Conservation (phyloP, 2,329 filamentous ascomycete species). For the Penicillium occitanis region DNA sequence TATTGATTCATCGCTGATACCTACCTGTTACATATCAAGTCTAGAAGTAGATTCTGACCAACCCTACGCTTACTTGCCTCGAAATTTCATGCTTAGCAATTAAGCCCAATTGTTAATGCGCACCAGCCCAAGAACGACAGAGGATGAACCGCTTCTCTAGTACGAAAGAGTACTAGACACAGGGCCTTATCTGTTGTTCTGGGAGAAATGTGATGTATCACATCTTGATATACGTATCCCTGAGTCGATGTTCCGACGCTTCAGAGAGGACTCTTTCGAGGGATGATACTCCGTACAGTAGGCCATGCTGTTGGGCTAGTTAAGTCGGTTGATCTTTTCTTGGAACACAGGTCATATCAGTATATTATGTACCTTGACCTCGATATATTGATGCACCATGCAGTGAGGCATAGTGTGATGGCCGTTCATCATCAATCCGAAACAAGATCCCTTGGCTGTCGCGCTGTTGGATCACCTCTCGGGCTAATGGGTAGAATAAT, state of each 20-base stretch:
- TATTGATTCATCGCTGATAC: neutral
- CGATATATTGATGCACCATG: neutral
- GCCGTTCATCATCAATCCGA: neutral
- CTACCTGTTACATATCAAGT: neutral
- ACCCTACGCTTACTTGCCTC: neutral
- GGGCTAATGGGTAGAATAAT: neutral
- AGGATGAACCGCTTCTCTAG: neutral
- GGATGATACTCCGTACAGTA: neutral
- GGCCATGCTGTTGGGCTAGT: neutral
- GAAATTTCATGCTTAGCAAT: neutral
- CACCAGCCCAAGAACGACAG: neutral
- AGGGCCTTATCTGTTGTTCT: too few relatives aligned
- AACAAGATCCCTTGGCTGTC: neutral
- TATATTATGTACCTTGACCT: neutral
- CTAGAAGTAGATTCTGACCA: neutral
- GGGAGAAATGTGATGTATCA: conserved; percentile 2
- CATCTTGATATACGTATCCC: neutral
- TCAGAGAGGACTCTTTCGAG: neutral
- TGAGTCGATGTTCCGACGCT: neutral
- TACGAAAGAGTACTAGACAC: neutral
- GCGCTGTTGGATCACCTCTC: neutral
- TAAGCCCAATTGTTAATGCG: neutral
- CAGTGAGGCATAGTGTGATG: neutral
- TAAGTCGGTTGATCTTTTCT: neutral
- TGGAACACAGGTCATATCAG: neutral